These are phyloP conservation scores for Starmerella gropengiesseri DNA, from an alignment of 805 yeast genomes.

Conservation along the genomic window DNA sequence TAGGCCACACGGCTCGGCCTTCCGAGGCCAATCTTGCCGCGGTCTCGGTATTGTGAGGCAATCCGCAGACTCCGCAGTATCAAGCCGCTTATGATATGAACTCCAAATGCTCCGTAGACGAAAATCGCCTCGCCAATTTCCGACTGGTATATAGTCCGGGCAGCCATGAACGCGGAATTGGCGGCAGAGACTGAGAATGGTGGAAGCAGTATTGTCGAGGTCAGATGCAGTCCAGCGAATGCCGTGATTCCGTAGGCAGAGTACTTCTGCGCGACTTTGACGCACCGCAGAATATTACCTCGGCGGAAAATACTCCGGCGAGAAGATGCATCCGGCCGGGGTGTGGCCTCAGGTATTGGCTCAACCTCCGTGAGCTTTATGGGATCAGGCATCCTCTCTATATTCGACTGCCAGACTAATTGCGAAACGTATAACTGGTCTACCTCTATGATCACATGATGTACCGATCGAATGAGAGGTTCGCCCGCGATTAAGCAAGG, in stretches of 20 bases:
- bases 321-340: not conserved
- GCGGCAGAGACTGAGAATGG: constrained; percentile 34
- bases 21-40: constrained; percentile 33
- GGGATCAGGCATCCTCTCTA: too few species aligned
- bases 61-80: constrained; percentile 34
- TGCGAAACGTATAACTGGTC: not conserved
- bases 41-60: constrained; percentile 22
- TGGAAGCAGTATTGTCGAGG: constrained; percentile 48
- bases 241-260: constrained; percentile 47
- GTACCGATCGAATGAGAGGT: too few species aligned
- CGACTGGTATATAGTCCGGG: constrained; percentile 50
- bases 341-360: constrained; percentile 14
- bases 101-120: constrained; percentile 37
- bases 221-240: constrained; percentile 48
- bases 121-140: constrained; percentile 40
- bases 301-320: not conserved
- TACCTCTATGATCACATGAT: too few species aligned
- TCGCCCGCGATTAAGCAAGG: too few species aligned
- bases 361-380: constrained; percentile 1
- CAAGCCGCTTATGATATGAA: constrained; percentile 48
- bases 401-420: too few species aligned
- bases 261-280: constrained; percentile 39
- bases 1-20: not conserved
- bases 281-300: not conserved
- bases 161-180: constrained; percentile 47